phyloP scores from a whole-genome alignment of 2,329 filamentous ascomycete species.

The Scorias spongiosa region DNA sequence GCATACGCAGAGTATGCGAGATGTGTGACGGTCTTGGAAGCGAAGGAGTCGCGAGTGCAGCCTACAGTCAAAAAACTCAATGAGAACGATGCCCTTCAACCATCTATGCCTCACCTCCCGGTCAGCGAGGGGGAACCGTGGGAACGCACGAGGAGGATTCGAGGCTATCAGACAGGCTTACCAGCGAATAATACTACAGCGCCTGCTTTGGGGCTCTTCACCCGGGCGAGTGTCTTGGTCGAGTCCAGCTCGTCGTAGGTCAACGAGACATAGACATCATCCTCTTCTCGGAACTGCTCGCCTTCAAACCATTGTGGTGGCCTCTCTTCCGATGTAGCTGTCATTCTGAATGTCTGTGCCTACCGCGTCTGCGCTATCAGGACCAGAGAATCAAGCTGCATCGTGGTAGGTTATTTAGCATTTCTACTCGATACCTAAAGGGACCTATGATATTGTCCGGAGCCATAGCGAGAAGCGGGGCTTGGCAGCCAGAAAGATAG shows the following conservation, averaged over 20 bases:
- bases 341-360: too few relatives aligned
- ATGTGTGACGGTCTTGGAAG: slow-evolving; percentile 53
- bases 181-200: slow-evolving; percentile 66
- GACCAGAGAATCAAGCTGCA: too few relatives aligned
- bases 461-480: too few relatives aligned
- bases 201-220: slow-evolving; percentile 58
- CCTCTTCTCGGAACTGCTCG: slow-evolving; percentile 23
- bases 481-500: too few relatives aligned
- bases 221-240: slow-evolving; percentile 44
- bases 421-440: too few relatives aligned
- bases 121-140: neutral
- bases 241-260: slow-evolving; percentile 47
- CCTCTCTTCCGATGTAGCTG: neutral
- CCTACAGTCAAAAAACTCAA: slow-evolving; percentile 7
- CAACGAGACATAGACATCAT: slow-evolving; percentile 50
- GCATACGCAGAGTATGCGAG: slow-evolving; percentile 64
- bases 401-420: too few relatives aligned
- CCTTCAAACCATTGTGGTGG: slow-evolving; percentile 8
- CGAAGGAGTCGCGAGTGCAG: slow-evolving; percentile 57
- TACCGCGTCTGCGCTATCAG: too few relatives aligned
- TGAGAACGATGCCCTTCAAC: too few relatives aligned
- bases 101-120: too few relatives aligned
- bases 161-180: slow-evolving; percentile 16
- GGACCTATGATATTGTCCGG: too few relatives aligned
- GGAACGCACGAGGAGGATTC: slow-evolving; percentile 1